Conservation (phyloP, 768 basidiomycete genomes). For the Phylloporus arenicola region DNA sequence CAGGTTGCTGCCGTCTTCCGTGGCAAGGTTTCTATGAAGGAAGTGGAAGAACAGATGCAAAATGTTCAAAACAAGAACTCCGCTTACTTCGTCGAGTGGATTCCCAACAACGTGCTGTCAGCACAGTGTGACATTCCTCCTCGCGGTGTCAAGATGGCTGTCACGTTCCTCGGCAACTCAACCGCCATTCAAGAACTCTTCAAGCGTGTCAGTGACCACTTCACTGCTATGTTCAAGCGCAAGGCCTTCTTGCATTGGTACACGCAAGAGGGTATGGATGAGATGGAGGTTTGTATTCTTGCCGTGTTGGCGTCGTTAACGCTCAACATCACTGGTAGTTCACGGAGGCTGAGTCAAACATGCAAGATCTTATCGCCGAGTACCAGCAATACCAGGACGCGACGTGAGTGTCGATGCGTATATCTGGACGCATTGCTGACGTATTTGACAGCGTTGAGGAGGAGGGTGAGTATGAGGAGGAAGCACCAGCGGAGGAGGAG, state of each 20-base stretch:
- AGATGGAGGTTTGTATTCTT: slow-evolving; percentile 69
- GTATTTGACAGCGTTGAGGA: slow-evolving; percentile 62
- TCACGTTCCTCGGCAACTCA: slow-evolving; percentile 96
- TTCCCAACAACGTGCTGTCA: slow-evolving; percentile 97
- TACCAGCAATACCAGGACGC: slow-evolving; percentile 97
- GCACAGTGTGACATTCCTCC: slow-evolving; percentile 99
- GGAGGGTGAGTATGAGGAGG: slow-evolving; percentile 87
- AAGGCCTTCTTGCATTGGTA: slow-evolving; percentile 99
- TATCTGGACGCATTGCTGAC: slow-evolving; percentile 9
- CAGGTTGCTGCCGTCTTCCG: slow-evolving; percentile 95
- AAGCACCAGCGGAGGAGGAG: slow-evolving; percentile 57
- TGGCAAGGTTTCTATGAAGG: slow-evolving; percentile 99
- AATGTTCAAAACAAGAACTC: slow-evolving; percentile 97
- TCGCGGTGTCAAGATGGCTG: slow-evolving; percentile 92
- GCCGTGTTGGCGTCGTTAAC: neutral
- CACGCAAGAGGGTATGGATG: slow-evolving; percentile 99
- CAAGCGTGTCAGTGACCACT: slow-evolving; percentile 98
- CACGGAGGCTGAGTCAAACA: slow-evolving; percentile 98
- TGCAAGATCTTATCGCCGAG: slow-evolving; percentile 97
- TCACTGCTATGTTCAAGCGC: slow-evolving; percentile 98
- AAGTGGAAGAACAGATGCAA: slow-evolving; percentile 99
- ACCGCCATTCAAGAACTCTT: slow-evolving; percentile 97
- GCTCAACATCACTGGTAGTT: slow-evolving; percentile 42
- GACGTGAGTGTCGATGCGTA: slow-evolving; percentile 52
- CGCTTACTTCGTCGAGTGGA: slow-evolving; percentile 99